Conservation (phyloP, 2,329 filamentous ascomycete genomes). For the Xenosphaeropsis pyriputrescens region DNA sequence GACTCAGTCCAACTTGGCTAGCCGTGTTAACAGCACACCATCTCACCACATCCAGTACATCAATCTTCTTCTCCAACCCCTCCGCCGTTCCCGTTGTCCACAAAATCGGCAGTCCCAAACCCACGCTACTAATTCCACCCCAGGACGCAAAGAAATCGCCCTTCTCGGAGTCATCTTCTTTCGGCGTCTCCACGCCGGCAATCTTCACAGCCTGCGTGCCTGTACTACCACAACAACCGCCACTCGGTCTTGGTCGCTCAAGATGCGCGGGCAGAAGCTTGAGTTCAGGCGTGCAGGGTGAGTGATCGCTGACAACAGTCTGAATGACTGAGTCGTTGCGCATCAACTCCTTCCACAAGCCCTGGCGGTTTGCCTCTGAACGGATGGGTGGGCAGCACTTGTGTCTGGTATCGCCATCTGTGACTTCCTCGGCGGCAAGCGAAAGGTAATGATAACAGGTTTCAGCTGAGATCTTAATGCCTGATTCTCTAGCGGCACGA, state of each 20-base stretch:
- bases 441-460: constrained; percentile 65
- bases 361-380: constrained; percentile 40
- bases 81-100: constrained; percentile 27
- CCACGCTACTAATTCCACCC: constrained; percentile 92
- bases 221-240: constrained; percentile 2
- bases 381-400: constrained; percentile 66
- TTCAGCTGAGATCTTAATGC: constrained; percentile 60
- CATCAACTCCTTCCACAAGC: constrained; percentile 68
- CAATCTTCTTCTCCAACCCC: constrained; percentile 16
- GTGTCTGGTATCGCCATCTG: constrained; percentile 54
- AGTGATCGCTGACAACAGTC: constrained; percentile 91
- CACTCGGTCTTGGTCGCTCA: constrained; percentile 13
- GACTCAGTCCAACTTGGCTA: constrained; percentile 69
- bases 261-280: constrained; percentile 69
- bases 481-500: constrained; percentile 41
- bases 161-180: constrained; percentile 23
- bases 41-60: constrained; percentile 64
- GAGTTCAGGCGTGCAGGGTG: constrained; percentile 85
- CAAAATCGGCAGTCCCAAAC: constrained; percentile 82
- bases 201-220: constrained; percentile 4
- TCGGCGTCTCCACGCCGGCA: constrained; percentile 3
- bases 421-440: constrained; percentile 50
- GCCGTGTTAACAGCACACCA: constrained; percentile 83
- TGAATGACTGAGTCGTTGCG: constrained; percentile 64
- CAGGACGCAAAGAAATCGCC: constrained; percentile 94